Conservation (phyloP, 371 early-diverging fungal genomes). For the Rhizomucor pusillus region DNA sequence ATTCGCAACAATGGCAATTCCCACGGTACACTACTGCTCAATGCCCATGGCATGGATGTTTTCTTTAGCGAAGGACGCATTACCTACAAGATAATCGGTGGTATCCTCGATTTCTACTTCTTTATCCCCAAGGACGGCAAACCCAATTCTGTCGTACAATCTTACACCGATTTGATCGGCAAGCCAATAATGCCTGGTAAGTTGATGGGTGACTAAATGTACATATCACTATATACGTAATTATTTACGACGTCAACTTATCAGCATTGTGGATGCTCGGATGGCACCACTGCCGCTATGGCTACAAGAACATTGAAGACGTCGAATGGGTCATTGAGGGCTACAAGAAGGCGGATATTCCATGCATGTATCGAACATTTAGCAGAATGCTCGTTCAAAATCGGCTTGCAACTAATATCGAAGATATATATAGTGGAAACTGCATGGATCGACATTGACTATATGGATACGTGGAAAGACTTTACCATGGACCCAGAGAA, state of each 20-base stretch:
- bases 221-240: neutral
- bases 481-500: slow-evolving; percentile 48
- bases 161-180: slow-evolving; percentile 70
- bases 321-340: slow-evolving; percentile 49
- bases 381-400: neutral
- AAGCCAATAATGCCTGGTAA: slow-evolving; percentile 56
- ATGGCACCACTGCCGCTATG: slow-evolving; percentile 72
- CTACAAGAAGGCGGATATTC: slow-evolving; percentile 52
- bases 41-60: slow-evolving; percentile 77
- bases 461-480: slow-evolving; percentile 57
- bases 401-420: neutral
- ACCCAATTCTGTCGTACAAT: slow-evolving; percentile 55
- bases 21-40: slow-evolving; percentile 60
- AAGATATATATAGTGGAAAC: slow-evolving; percentile 25
- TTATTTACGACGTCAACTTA: neutral
- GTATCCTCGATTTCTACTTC: slow-evolving; percentile 62
- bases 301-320: slow-evolving; percentile 57
- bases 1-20: slow-evolving; percentile 50
- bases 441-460: slow-evolving; percentile 74
- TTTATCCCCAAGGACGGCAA: slow-evolving; percentile 50
- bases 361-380: slow-evolving; percentile 41
- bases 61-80: slow-evolving; percentile 48
- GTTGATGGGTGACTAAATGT: neutral
- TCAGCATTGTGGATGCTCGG: slow-evolving; percentile 46
- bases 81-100: slow-evolving; percentile 59